A percentile compares a stretch with the other conserved stretches of the same genome.
Evolutionary conservation across 108 stramenopile genomes (phyloP).

Genomic region (Cyclostephanos invisitatus): DNA sequence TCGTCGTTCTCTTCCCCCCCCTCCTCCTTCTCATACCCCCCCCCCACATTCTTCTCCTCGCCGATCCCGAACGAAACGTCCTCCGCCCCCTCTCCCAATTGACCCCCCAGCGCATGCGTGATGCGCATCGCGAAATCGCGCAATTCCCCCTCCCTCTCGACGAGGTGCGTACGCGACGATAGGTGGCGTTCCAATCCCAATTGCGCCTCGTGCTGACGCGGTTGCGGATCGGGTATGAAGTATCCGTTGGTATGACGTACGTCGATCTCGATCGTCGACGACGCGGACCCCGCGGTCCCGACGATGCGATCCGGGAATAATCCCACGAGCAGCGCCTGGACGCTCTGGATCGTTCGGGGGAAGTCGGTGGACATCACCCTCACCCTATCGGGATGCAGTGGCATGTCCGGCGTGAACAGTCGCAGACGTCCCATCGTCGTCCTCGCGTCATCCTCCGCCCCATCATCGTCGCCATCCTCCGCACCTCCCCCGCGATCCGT

Average conservation of each 20-base stretch:
- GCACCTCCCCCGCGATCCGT: too few relatives aligned
- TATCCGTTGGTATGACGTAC: constrained; percentile 57
- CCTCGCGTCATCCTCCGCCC: constrained; percentile 12
- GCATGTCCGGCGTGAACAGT: constrained; percentile 34
- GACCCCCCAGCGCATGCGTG: constrained; percentile 55
- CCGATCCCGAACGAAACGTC: constrained; percentile 73
- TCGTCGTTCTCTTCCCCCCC: constrained; percentile 1
- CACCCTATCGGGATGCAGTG: constrained; percentile 52
- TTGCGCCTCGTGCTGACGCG: constrained; percentile 64
- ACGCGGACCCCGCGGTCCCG: too few relatives aligned
- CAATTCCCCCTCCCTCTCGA: constrained; percentile 59
- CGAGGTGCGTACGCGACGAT: constrained; percentile 53
- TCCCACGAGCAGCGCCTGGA: constrained; percentile 73
- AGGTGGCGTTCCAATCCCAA: constrained; percentile 60
- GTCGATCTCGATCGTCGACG: constrained; percentile 57
- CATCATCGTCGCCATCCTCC: constrained; percentile 9
- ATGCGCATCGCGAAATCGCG: constrained; percentile 52
- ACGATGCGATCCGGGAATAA: constrained; percentile 54
- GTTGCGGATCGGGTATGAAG: constrained; percentile 87
- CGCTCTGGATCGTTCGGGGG: constrained; percentile 79
- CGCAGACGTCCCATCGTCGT: constrained; percentile 19
- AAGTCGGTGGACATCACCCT: constrained; percentile 72
- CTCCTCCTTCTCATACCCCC: background rate
- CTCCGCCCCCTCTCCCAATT: constrained; percentile 55
- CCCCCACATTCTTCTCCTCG: constrained; percentile 45